Evolutionary conservation across 78 protist species (phyloP), one percentile per base, ranked within the genome.

Genomic region (Bodo saltans): DNA sequence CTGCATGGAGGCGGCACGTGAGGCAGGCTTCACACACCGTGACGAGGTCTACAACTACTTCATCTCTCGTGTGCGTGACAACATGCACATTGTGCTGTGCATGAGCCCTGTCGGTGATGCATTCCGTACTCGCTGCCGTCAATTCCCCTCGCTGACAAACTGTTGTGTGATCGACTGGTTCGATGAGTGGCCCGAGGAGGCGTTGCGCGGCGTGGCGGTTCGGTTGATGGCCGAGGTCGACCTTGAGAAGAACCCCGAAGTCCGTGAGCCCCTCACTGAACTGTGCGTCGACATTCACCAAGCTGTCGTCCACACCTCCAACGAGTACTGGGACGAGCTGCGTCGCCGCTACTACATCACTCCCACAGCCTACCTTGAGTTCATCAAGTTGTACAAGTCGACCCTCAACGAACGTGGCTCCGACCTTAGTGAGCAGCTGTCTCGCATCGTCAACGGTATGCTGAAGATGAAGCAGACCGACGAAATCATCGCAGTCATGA

Each of bases 81-180:
- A 83, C 84, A 42, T 95, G 42, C 93, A 88, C 72, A 21, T 89
- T 17, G 89, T 87, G 30, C 78, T 95, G 38, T 78, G 87, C 79
- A 83, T 95, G 85, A 33, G 74, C 12, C 97, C 95, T 35, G 30
- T 90, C 37, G 89, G 92, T 2, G 87, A 71, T 12, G 76, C 83
- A 27, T 92, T 93, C 88, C 88, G 94, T 27, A 37, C 33, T 0
- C 81, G 92, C 0, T 74, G 90, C 34, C 85, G 95, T 17, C 74
- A 87, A 85, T 93, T 90, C 84, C 97, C 97, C 26, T 88, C 95
- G 42, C 95, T 95, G n/a, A 79, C 92, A 78, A 94, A 92, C 85
- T 91, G 95, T 89, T 87, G 93, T 74, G 86, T 92, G 8, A 88
- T 94, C 70, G 95, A 94, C 78, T 92, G 94, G 94, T 92, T 90